Base-by-base conservation (phyloP, 2,329 filamentous ascomycete genomes). In the Fusarium newnesense region DNA sequence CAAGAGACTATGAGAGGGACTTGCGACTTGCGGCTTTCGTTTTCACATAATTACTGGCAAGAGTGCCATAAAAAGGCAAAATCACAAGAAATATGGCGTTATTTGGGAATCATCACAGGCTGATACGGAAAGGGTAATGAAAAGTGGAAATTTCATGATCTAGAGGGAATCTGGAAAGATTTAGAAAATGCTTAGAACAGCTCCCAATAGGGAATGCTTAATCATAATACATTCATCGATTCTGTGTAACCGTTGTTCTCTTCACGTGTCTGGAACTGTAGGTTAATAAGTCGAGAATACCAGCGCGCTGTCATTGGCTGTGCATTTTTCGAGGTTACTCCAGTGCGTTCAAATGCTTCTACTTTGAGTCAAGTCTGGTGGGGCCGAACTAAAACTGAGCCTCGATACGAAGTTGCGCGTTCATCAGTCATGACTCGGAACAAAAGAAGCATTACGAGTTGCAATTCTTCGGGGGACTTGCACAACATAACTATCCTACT, bases 341-440 rank as follows among this genome's bases (percentile, higher is more conserved):
- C 40, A 24, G 39, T 30, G 72, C 72, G 72, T 40, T 75, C 53
- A 39, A 70, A 65, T 65, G 44, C 26, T 75, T 59, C 72, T 52
- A 9, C 19, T 59, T 73, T 5, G 7, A 18, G 71, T 52, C 43
- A 68, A 56, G 42, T 18, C 5, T 6, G 26, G 47, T 54, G 64
- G 65, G 18, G 42, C 6, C 7, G 5, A 42, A 16, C 24, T 16
- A 28, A 44, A 13, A 49, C 13, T 15, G 8, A 54, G 34, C 50
- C 50, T n/a, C 24, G 19, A 28, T 28, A 28, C 24, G 1, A n/a
- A 47, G 24, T 32, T 44, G 11, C 37, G 28, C 30, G n/a, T 46
- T 18, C 37, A 18, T 28, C 21, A 39, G 50, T 8, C 12, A 32
- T 26, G 28, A 47, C 10, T 19, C 1, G 7, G 1, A 2, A 3